Conservation (phyloP, 2,329 filamentous ascomycete genomes). For the Knufia petricola region DNA sequence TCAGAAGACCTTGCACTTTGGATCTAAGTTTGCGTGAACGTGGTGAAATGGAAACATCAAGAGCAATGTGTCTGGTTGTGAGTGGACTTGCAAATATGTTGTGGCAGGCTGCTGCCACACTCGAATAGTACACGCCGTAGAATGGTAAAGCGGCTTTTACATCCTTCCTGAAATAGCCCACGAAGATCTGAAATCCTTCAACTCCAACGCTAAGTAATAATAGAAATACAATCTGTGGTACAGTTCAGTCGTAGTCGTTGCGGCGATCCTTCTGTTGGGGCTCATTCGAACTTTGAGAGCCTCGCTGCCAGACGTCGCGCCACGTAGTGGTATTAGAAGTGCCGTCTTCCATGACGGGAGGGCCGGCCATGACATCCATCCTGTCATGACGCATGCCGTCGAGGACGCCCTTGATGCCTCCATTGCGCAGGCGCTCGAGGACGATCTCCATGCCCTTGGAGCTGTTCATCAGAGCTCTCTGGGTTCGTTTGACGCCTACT, state of each 20-base stretch:
- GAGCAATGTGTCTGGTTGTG: neutral
- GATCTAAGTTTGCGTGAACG: no score
- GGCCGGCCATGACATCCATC: constrained; percentile 30
- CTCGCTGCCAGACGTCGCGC: neutral
- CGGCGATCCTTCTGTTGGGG: neutral
- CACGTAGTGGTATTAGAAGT: neutral
- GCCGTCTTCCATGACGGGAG: constrained; percentile 23
- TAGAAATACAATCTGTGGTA: neutral
- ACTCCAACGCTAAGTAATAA: neutral
- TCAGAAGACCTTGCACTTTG: no score
- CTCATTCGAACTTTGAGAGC: neutral
- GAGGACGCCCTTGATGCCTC: constrained; percentile 59
- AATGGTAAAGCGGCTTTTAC: neutral
- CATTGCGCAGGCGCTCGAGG: constrained; percentile 51
- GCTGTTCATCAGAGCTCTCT: constrained; percentile 52
- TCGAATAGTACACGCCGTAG: neutral
- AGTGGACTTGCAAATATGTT: neutral
- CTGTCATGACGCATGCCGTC: constrained; percentile 59
- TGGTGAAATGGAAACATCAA: no score
- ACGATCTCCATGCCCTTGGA: constrained; percentile 60
- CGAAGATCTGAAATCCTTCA: no score
- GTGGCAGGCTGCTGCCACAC: neutral
- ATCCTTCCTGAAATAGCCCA: neutral
- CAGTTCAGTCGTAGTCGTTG: neutral
- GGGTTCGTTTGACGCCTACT: constrained; percentile 51